Evolutionary conservation across 768 basidiomycete species (phyloP), one percentile per base, ranked within the genome.

Genomic region (Bullera alba): DNA sequence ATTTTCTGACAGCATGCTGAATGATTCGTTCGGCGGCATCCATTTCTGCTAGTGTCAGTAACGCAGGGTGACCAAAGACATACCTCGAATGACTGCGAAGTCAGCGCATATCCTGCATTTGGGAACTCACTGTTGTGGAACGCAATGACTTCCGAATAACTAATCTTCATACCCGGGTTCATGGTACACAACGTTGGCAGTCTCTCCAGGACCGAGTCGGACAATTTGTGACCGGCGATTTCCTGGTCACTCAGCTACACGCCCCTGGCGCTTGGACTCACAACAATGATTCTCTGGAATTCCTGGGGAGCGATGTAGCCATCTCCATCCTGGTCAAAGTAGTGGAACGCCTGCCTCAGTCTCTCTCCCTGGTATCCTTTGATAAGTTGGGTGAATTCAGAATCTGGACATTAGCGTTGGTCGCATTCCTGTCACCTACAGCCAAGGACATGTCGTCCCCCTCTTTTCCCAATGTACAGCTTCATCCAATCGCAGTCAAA

Each of bases 401-500:
- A 86, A 76, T 92, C 86, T 90, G 8, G 17, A 41, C 19, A 7
- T 21, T 36, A 25, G 17, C 32, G 46, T 16, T 29, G 37, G 19
- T 38, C 17, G 44, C 21, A 10, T 37, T 41, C 12, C 8, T 29
- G 12, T 5, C 5, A 78, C 85, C 64, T 63, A 90, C 91, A 95
- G 75, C 89, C 89, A 49, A 95, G 78, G 52, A 92, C 89, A 69
- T 91, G 90, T 32, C 83, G 76, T 39, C 87, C 92, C 56, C 90
- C 86, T 75, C 84, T 84, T 76, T 88, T 87, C 52, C 95, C 95
- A 35, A 97, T 78, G 74, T 96, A 93, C 61, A 99, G 74, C 74
- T 90, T 92, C 59, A 96, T 81, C 95, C 95, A 99, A 70, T 92
- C 87, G 66, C 87, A 87, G 71, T 92, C 86, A 73, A 93, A 96